Base-by-base conservation (phyloP, 139 green algal genomes). In the Volvox africanus region DNA sequence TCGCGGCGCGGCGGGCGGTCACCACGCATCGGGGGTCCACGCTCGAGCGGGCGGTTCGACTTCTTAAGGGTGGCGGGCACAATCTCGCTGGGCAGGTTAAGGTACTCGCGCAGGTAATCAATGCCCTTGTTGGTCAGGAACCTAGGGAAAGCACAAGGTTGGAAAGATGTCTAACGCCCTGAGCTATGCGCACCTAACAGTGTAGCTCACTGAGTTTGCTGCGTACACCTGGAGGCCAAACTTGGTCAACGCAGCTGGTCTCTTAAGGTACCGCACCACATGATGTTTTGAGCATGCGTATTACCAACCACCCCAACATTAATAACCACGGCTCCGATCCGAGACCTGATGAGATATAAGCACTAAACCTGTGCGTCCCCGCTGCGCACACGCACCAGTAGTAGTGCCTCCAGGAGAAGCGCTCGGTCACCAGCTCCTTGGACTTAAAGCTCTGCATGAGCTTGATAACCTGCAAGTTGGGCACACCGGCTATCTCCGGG, bases 41-140 rank as follows among this genome's bases (percentile, higher is more conserved):
- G 89, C 75, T 96, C 95, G 88, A 96, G 92, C 50, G 32, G 94
- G 83, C 98, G 95, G 37, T 96, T 97, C 77, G 91, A 96, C 97
- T 99, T 99, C 97, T 99, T 99, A 1, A 98, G 96, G 0, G 97
- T 99, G 91, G 96, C 96, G 67, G 97, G 97, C 93, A 99, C 97
- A 76, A 99, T 97, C 92, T 99, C 98, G 22, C 94, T 93, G 32
- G 98, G 97, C 91, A 99, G 95, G 96, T 99, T 99, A 65, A 99
- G 96, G 96, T 99, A 99, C 95, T 98, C 97, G 67, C 98, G 95
- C 92, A 99, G 97, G 96, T 98, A 98, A 93, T 99, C 98, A 92
- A 99, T 99, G 90, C 98, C 98, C 89, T 97, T 95, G 94, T 99
- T 97, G 65, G 98, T 99, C 88, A 99, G 96, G 96, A 99, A 99